Base-by-base conservation (phyloP, 176 grass and related monocot species). In the Triticum dicoccoides region DNA sequence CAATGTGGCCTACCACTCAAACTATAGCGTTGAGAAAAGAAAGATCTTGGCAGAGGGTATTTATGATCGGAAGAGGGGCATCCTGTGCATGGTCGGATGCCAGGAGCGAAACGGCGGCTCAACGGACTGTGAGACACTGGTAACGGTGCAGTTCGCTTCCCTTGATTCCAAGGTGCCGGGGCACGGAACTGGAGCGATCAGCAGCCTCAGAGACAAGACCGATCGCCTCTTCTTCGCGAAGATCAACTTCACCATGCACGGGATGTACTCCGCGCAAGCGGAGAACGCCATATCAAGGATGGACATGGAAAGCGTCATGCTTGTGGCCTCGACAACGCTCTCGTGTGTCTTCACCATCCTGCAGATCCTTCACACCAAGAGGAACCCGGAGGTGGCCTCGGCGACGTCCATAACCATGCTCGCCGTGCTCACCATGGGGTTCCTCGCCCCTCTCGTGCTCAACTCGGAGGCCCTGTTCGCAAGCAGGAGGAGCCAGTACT, bases 31-130 rank as follows among this genome's bases (percentile, higher is more conserved):
- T 3, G 52, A 56, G 52, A 18, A 65, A 35, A 76, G 23, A 15
- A 35, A n/a, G 18, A 80, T 96, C 23, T 37, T 11, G 15, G 94
- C 91, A 3, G 91, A 97, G 85, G 94, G 91, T 6, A 84, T 93
- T 9, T 97, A 92, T 35, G 74, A 92, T 35, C 58, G 83, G 12
- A 84, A 61, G 72, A 90, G 70, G 0, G 94, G 83, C 51, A 37
- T n/a, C 62, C 71, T 94, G 49, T 94, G 87, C 83, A 70, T 93
- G 89, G 45, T 88, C 2, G 87, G 76, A 25, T 97, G 94, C 69
- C 76, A 70, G 6, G 85, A 85, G 79, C 14, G 38, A 71, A 80
- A 82, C 41, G 41, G 34, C 45, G 12, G 52, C 52, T 6, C 17
- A 6, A 20, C 52, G 17, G 52, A 56, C 17, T 56, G 52, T 18